Percentiles rank a stretch among this genome's conserved stretches.
phyloP scores from a whole-genome alignment of 441 rosid species.

The Populus tomentosa region DNA sequence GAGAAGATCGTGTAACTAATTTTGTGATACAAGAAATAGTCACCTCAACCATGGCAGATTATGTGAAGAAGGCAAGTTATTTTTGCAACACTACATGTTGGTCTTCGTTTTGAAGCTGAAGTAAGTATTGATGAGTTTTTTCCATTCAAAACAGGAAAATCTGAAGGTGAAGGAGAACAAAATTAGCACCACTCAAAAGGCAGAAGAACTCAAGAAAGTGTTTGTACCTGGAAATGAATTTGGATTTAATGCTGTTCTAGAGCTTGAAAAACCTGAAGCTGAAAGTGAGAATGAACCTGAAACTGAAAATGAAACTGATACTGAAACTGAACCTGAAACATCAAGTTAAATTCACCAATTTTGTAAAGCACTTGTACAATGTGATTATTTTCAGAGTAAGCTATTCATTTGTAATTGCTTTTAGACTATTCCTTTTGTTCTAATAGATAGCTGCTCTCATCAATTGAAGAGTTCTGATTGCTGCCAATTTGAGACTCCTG shows the following conservation, averaged over 20 bases:
- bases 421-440: not conserved
- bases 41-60: constrained; percentile 48
- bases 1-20: constrained; percentile 51
- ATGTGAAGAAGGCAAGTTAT: constrained; percentile 39
- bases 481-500: too few species aligned
- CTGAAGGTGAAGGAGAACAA: constrained; percentile 51
- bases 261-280: constrained; percentile 35
- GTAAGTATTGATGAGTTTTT: not conserved
- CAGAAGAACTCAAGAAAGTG: constrained; percentile 43
- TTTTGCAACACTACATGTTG: not conserved
- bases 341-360: not conserved
- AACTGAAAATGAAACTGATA: not conserved
- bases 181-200: constrained; percentile 42
- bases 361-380: not conserved
- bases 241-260: constrained; percentile 45
- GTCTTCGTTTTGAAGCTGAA: not conserved
- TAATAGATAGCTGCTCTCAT: not conserved
- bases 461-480: not conserved
- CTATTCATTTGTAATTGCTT: not conserved
- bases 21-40: constrained; percentile 62
- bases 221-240: constrained; percentile 51
- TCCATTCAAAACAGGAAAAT: constrained; percentile 32
- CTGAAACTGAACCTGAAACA: not conserved
- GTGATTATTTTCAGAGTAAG: not conserved
- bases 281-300: constrained; percentile 13